Conservation (phyloP, 2,329 filamentous ascomycete genomes). For the Mariannaea sp. region DNA sequence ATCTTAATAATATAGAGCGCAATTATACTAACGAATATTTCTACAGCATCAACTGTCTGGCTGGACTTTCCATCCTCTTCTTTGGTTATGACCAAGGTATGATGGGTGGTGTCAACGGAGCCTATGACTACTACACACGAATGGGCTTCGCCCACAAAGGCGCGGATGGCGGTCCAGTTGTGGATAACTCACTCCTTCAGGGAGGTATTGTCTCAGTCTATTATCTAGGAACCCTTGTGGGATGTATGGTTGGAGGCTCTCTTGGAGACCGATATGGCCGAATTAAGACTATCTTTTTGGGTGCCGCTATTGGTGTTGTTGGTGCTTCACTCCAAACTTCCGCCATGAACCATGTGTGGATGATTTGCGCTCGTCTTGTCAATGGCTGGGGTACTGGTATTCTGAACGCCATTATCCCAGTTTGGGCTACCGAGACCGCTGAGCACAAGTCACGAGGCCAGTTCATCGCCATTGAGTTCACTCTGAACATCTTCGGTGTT, state of each 20-base stretch:
- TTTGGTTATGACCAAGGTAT: constrained; percentile 34
- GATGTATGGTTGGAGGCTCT: constrained; percentile 26
- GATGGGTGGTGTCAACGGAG: constrained; percentile 32
- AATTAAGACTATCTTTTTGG: constrained; percentile 41
- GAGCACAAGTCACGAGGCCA: constrained; percentile 70
- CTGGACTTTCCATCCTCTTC: constrained; percentile 34
- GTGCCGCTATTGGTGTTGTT: not conserved
- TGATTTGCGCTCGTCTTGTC: constrained; percentile 37
- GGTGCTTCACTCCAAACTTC: constrained; percentile 55
- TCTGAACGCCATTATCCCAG: constrained; percentile 70
- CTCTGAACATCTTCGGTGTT: constrained; percentile 38
- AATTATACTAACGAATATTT: no score
- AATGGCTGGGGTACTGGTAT: constrained; percentile 65
- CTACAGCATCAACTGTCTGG: constrained; percentile 33
- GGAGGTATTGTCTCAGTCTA: constrained; percentile 34
- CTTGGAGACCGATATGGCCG: constrained; percentile 47
- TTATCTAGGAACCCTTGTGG: constrained; percentile 33
- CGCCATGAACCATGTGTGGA: constrained; percentile 39
- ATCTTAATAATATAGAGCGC: no score
- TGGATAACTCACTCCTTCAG: constrained; percentile 28
- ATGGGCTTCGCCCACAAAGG: constrained; percentile 34
- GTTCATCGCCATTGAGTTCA: constrained; percentile 69
- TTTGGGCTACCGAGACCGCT: constrained; percentile 72
- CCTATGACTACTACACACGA: constrained; percentile 24
- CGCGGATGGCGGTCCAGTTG: constrained; percentile 25